Evolutionary conservation across 2,329 filamentous ascomycete genomes (phyloP).

Genomic region (Leptographium galeiforme): DNA sequence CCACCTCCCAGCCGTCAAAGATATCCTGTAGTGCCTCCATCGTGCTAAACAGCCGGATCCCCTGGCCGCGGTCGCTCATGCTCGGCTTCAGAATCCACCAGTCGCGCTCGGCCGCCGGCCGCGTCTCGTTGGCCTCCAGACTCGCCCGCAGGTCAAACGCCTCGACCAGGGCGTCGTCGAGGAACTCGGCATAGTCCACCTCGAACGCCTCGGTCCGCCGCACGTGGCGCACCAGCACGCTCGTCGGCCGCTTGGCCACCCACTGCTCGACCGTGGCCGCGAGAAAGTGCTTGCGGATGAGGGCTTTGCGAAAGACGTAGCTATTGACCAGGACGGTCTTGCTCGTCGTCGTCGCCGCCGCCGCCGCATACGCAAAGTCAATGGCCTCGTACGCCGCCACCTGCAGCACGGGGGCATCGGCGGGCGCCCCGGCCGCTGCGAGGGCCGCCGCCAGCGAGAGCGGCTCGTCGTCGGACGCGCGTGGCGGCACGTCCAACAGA

Average conservation of each 20-base stretch:
- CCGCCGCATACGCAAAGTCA: constrained; percentile 64
- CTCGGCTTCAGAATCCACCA: constrained; percentile 99
- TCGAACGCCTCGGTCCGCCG: constrained; percentile 78
- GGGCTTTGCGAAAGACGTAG: constrained; percentile 88
- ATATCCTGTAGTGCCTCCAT: constrained; percentile 74
- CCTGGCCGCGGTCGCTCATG: constrained; percentile 93
- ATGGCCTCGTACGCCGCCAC: constrained; percentile 78
- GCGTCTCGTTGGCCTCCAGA: constrained; percentile 47
- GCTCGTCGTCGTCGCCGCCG: constrained; percentile 44
- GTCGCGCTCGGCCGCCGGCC: constrained; percentile 35
- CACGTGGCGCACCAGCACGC: constrained; percentile 54
- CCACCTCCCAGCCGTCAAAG: constrained; percentile 82
- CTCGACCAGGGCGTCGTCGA: constrained; percentile 86
- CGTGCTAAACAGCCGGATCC: constrained; percentile 77
- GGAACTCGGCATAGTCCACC: constrained; percentile 89
- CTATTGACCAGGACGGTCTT: constrained; percentile 65
- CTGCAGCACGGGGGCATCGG: constrained; percentile 45
- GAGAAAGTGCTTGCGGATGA: constrained; percentile 93
- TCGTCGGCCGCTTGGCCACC: constrained; percentile 69
- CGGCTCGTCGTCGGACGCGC: constrained; percentile 14
- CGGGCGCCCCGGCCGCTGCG: constrained; percentile 13
- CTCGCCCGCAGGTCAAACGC: constrained; percentile 77
- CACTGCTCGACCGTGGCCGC: constrained; percentile 73
- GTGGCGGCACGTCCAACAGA: constrained; percentile 16
- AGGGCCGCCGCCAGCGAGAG: constrained; percentile 24